These are phyloP conservation scores for Chytriomyces sp. DNA, from an alignment of 192 early-diverging fungal genomes.

Conservation along the genomic window DNA sequence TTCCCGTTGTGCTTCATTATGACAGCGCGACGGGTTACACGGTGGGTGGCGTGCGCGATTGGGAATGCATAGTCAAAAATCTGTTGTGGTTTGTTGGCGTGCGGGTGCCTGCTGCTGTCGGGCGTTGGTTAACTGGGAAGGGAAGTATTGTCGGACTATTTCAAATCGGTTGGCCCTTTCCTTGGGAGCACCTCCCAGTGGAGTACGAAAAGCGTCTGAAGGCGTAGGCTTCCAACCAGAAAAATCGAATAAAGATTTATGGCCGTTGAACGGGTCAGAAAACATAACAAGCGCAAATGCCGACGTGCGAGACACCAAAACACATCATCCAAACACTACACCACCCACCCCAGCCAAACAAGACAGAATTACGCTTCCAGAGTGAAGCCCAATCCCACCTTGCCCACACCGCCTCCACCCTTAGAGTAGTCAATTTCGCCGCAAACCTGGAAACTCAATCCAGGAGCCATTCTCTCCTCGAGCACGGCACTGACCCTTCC, in stretches of 20 bases:
- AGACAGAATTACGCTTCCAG: conserved; percentile 87
- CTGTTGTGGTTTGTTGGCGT: conserved; percentile 20
- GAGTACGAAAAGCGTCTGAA: conserved; percentile 22
- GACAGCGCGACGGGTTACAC: conserved; percentile 6
- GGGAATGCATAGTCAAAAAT: conserved; percentile 29
- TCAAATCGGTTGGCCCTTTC: conserved; percentile 23
- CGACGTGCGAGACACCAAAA: too few species aligned
- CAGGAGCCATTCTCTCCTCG: conserved; percentile 95
- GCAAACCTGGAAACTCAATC: conserved; percentile 79
- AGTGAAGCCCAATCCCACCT: conserved; percentile 80
- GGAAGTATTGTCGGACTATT: conserved; percentile 1
- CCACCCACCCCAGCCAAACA: too few species aligned
- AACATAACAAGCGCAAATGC: too few species aligned
- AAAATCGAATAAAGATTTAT: too few species aligned
- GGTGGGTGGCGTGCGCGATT: conserved; percentile 16
- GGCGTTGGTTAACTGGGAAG: not conserved
- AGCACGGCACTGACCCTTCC: conserved; percentile 86
- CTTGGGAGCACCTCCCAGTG: conserved; percentile 27
- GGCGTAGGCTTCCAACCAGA: too few species aligned
- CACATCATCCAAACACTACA: too few species aligned
- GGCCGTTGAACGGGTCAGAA: too few species aligned
- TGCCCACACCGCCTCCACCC: conserved; percentile 54
- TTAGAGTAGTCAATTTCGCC: conserved; percentile 98
- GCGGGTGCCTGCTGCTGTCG: conserved; percentile 18
- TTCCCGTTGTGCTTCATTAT: conserved; percentile 30